Evolutionary conservation across 768 basidiomycete species (phyloP).

Genomic region (Chalciporus chontae): DNA sequence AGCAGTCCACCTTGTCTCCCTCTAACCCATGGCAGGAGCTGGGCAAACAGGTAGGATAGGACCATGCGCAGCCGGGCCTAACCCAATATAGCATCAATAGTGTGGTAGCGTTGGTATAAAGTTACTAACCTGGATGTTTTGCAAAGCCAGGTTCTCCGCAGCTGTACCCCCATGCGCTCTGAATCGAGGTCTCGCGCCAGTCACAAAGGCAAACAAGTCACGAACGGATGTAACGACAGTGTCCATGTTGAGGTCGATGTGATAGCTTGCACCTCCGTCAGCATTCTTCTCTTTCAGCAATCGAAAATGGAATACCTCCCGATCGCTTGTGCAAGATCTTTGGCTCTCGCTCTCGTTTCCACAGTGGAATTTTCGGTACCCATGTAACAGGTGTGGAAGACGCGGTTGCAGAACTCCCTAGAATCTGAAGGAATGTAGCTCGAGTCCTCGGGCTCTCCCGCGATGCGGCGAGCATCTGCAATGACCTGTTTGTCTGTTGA

Average conservation of each 20-base stretch:
- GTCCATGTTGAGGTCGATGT: constrained; percentile 96
- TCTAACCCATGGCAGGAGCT: constrained; percentile 88
- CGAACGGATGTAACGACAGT: constrained; percentile 79
- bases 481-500: constrained; percentile 78
- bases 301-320: constrained; percentile 59
- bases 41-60: constrained; percentile 90
- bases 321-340: constrained; percentile 81
- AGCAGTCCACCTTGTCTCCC: constrained; percentile 82
- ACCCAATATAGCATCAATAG: not conserved
- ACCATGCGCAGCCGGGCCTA: constrained; percentile 95
- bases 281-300: not conserved
- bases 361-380: constrained; percentile 92
- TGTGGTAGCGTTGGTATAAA: not conserved
- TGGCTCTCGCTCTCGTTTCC: constrained; percentile 85
- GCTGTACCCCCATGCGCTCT: constrained; percentile 80
- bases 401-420: constrained; percentile 75
- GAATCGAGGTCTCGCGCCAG: constrained; percentile 69
- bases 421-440: constrained; percentile 83
- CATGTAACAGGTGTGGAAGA: constrained; percentile 99
- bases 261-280: constrained; percentile 58
- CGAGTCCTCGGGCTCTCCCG: constrained; percentile 78
- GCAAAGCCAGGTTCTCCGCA: constrained; percentile 93
- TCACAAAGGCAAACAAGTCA: constrained; percentile 80
- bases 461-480: constrained; percentile 84
- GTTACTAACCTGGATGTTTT: constrained; percentile 81